These are phyloP conservation scores for Metschnikowia reukaufii DNA, from an alignment of 805 yeast species.

Conservation along the genomic window DNA sequence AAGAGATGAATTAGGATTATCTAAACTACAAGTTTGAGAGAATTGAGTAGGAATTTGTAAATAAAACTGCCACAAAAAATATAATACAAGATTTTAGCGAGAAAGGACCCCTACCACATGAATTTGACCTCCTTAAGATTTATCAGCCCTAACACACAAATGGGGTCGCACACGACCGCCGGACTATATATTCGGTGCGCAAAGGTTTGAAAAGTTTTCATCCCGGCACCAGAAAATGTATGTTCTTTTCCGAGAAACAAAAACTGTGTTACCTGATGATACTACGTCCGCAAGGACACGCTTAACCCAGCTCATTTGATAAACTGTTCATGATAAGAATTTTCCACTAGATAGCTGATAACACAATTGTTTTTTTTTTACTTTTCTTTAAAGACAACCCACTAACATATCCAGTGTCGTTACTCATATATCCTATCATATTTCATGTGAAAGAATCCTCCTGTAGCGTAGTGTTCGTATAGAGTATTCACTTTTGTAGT, in stretches of 20 bases:
- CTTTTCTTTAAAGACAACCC: neutral
- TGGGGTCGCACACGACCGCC: conserved; percentile 10
- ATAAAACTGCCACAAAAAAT: too few relatives aligned
- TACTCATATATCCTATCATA: neutral
- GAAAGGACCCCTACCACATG: too few relatives aligned
- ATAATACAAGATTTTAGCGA: too few relatives aligned
- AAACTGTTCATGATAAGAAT: conserved; percentile 24
- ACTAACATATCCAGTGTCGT: neutral
- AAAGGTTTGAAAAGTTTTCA: neutral
- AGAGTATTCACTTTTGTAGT: too few relatives aligned
- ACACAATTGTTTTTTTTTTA: conserved; percentile 7
- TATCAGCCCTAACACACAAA: conserved; percentile 1
- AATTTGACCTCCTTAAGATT: too few relatives aligned
- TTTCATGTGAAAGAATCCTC: neutral
- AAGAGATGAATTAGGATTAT: too few relatives aligned
- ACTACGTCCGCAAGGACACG: conserved; percentile 22
- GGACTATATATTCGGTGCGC: conserved; percentile 4
- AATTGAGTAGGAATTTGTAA: too few relatives aligned
- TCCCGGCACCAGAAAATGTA: conserved; percentile 10
- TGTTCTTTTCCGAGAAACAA: conserved; percentile 9
- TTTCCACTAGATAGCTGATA: conserved; percentile 21
- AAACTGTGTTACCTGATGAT: conserved; percentile 21
- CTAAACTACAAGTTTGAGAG: too few relatives aligned
- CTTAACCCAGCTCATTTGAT: conserved; percentile 27
- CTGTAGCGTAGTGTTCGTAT: neutral